These are phyloP conservation scores for Eutypella sp. DNA, from an alignment of 2,329 filamentous ascomycete species.

Conservation along the genomic window DNA sequence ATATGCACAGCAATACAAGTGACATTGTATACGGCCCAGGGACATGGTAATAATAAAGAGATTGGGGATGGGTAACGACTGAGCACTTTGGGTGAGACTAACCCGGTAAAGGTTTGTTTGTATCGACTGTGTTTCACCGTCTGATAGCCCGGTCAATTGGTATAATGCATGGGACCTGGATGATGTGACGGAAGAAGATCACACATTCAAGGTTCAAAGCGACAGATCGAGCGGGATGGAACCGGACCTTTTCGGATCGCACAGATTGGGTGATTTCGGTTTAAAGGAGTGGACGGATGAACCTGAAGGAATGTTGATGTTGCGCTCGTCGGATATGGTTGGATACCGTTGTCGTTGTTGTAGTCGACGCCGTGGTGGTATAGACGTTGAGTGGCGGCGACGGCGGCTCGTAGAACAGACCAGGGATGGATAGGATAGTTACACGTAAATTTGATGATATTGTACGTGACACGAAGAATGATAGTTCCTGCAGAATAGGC, in stretches of 20 bases:
- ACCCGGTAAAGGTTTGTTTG: slow-evolving; percentile 5
- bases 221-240: not conserved
- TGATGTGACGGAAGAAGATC: slow-evolving; percentile 19
- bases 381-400: too few relatives aligned
- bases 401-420: not conserved
- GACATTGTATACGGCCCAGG: not conserved
- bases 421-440: not conserved
- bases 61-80: too few relatives aligned
- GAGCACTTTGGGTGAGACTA: slow-evolving; percentile 13
- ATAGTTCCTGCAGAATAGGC: slow-evolving; percentile 25
- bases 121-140: slow-evolving; percentile 25
- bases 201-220: slow-evolving; percentile 14
- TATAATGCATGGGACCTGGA: slow-evolving; percentile 17
- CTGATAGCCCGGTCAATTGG: slow-evolving; percentile 11
- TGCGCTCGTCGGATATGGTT: too few relatives aligned
- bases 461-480: slow-evolving; percentile 13
- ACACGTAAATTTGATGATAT: too few relatives aligned
- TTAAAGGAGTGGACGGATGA: not conserved
- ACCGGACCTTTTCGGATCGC: not conserved
- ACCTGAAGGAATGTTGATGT: not conserved
- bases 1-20: not conserved
- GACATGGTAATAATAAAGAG: not conserved
- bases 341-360: too few relatives aligned
- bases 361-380: too few relatives aligned
- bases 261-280: not conserved